These are phyloP conservation scores for Pyrenula aspistea DNA, from an alignment of 495 filamentous ascomycete genomes.

Conservation along the genomic window DNA sequence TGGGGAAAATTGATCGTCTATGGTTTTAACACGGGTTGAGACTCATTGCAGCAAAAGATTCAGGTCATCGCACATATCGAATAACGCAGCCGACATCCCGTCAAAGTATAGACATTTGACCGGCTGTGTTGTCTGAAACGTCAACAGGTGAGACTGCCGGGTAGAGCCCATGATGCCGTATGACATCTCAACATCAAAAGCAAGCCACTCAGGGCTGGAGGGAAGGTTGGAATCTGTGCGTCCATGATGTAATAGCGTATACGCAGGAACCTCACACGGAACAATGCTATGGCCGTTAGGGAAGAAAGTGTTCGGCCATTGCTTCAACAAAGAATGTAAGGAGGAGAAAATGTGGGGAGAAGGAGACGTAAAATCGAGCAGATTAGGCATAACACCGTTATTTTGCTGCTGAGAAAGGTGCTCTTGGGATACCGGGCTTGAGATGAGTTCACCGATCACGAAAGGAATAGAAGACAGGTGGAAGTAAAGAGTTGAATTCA, in stretches of 20 bases:
- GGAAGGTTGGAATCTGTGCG: constrained; percentile 16
- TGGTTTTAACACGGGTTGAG: too few relatives aligned
- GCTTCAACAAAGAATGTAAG: constrained; percentile 23
- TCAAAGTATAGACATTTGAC: constrained; percentile 30
- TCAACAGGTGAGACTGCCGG: constrained; percentile 24
- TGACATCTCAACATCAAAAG: constrained; percentile 32
- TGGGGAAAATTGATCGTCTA: too few relatives aligned
- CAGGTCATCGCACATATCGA: background rate
- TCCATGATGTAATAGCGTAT: constrained; percentile 30
- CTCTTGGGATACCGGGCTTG: too few relatives aligned
- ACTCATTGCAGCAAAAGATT: too few relatives aligned
- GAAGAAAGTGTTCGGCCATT: constrained; percentile 29
- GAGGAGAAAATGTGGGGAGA: constrained; percentile 29
- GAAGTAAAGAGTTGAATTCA: too few relatives aligned
- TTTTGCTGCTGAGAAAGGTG: background rate
- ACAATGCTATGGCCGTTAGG: constrained; percentile 29
- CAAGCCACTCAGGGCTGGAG: constrained; percentile 30
- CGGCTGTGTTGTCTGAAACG: constrained; percentile 23
- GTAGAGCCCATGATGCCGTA: constrained; percentile 29
- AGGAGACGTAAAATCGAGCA: constrained; percentile 22
- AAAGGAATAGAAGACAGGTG: too few relatives aligned
- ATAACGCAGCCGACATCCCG: constrained; percentile 21
- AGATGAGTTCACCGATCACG: too few relatives aligned
- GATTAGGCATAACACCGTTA: background rate
- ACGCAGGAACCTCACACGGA: constrained; percentile 20